Evolutionary conservation across 2,329 filamentous ascomycete genomes (phyloP).

Genomic region (Massarina eburnea): DNA sequence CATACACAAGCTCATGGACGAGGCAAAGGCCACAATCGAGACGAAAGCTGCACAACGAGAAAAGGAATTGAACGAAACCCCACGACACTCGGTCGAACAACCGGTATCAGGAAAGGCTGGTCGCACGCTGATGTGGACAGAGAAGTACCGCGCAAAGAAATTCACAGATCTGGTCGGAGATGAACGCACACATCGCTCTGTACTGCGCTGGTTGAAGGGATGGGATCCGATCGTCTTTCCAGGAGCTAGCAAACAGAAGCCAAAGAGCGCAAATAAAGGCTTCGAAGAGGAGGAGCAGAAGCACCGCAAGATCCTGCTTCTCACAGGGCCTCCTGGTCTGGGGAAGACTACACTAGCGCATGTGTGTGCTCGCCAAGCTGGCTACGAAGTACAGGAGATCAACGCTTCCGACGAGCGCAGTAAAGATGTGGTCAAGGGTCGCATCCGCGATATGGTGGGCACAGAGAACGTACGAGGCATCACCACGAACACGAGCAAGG

Average conservation of each 20-base stretch:
- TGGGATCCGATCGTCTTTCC: conserved; percentile 96
- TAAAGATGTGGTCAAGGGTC: conserved; percentile 82
- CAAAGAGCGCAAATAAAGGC: conserved; percentile 47
- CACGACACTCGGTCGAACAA: conserved; percentile 44
- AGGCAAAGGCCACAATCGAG: conserved; percentile 63
- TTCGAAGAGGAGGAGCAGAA: conserved; percentile 68
- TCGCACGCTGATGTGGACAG: conserved; percentile 78
- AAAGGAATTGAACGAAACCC: conserved; percentile 23
- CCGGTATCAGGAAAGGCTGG: conserved; percentile 27
- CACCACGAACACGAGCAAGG: conserved; percentile 55
- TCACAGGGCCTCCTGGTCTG: conserved; percentile 88
- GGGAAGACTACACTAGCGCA: conserved; percentile 97
- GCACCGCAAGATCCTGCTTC: conserved; percentile 83
- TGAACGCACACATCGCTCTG: conserved; percentile 86
- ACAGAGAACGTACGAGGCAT: conserved; percentile 88
- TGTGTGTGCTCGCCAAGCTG: conserved; percentile 91
- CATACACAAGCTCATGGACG: conserved; percentile 79
- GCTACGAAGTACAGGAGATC: conserved; percentile 95
- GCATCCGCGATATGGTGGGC: conserved; percentile 87
- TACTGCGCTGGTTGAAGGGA: conserved; percentile 88
- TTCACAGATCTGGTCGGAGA: conserved; percentile 95
- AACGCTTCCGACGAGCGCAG: conserved; percentile 97
- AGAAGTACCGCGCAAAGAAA: conserved; percentile 90
- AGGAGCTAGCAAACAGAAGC: conserved; percentile 64
- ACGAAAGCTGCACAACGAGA: conserved; percentile 35